Percentiles rank a stretch among this genome's conserved stretches.
These are phyloP conservation scores for Naematelia aurantialba DNA, from an alignment of 768 basidiomycete genomes.

Conservation along the genomic window DNA sequence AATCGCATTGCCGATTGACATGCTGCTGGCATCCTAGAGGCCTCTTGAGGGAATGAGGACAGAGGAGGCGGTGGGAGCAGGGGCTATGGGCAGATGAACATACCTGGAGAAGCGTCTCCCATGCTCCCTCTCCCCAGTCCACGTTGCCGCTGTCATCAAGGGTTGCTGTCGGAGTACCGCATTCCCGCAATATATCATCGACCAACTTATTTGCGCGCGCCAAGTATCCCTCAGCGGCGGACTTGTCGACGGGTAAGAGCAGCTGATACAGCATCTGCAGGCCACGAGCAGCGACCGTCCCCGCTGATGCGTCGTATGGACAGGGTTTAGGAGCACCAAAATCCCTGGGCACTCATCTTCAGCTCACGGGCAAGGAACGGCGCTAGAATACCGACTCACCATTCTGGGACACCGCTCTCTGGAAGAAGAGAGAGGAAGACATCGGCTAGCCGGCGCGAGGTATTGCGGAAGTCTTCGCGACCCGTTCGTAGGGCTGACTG, in stretches of 20 bases:
- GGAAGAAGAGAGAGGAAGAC: slow-evolving; percentile 29
- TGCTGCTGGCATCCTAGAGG: too few relatives aligned
- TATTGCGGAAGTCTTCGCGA: slow-evolving; percentile 35
- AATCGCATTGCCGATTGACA: too few relatives aligned
- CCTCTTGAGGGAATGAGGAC: too few relatives aligned
- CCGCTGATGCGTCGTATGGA: slow-evolving; percentile 42
- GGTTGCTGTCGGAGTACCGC: slow-evolving; percentile 22
- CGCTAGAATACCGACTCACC: slow-evolving; percentile 21
- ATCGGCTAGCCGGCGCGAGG: slow-evolving; percentile 29
- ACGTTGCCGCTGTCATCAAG: slow-evolving; percentile 22
- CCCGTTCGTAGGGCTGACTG: slow-evolving; percentile 30
- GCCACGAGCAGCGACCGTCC: slow-evolving; percentile 30
- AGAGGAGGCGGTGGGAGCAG: too few relatives aligned
- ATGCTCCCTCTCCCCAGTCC: slow-evolving; percentile 37
- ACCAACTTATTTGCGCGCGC: slow-evolving; percentile 25
- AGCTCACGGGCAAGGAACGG: too few relatives aligned
- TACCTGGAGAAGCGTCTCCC: slow-evolving; percentile 39
- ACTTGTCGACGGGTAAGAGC: slow-evolving; percentile 17
- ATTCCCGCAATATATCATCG: slow-evolving; percentile 26
- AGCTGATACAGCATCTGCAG: slow-evolving; percentile 32
- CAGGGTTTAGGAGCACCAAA: slow-evolving; percentile 36
- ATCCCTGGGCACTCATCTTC: slow-evolving; percentile 22
- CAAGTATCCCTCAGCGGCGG: slow-evolving; percentile 32
- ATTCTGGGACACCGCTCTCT: slow-evolving; percentile 31
- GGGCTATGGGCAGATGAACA: too few relatives aligned